phyloP scores from a whole-genome alignment of 2,329 filamentous ascomycete genomes.

The Thielaviopsis populi region DNA sequence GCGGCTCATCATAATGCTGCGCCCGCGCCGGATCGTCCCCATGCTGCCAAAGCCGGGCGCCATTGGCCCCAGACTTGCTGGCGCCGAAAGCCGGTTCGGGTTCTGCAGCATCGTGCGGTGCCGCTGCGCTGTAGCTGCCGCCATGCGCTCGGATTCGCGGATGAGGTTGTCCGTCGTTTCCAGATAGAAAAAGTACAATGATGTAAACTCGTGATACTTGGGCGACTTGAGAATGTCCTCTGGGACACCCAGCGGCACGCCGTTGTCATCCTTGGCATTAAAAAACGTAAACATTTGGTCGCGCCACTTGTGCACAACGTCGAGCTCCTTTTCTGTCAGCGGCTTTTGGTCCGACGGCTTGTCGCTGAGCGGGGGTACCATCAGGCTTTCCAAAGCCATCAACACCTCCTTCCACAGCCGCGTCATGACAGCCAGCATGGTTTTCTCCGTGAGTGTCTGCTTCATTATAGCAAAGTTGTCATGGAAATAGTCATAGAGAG shows the following conservation, averaged over 20 bases:
- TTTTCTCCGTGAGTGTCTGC: constrained; percentile 78
- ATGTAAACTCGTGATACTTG: constrained; percentile 95
- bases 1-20: constrained; percentile 83
- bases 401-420: constrained; percentile 95
- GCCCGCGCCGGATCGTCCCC: constrained; percentile 49
- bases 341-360: constrained; percentile 79
- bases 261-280: constrained; percentile 72
- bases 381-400: constrained; percentile 72
- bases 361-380: constrained; percentile 88
- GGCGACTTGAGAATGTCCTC: constrained; percentile 86
- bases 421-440: constrained; percentile 99
- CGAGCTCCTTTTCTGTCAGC: constrained; percentile 73
- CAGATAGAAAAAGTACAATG: constrained; percentile 97
- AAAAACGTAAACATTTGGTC: constrained; percentile 87
- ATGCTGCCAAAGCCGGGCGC: constrained; percentile 56
- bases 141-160: constrained; percentile 92
- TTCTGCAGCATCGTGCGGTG: constrained; percentile 51
- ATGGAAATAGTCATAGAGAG: constrained; percentile 87
- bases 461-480: constrained; percentile 99
- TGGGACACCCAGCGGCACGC: constrained; percentile 76
- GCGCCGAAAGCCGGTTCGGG: constrained; percentile 54
- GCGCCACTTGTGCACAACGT: constrained; percentile 91
- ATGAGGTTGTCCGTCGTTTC: constrained; percentile 82
- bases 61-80: constrained; percentile 30
- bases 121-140: constrained; percentile 64